phyloP scores from a whole-genome alignment of 805 yeast species.

The Wickerhamomyces chambardii region DNA sequence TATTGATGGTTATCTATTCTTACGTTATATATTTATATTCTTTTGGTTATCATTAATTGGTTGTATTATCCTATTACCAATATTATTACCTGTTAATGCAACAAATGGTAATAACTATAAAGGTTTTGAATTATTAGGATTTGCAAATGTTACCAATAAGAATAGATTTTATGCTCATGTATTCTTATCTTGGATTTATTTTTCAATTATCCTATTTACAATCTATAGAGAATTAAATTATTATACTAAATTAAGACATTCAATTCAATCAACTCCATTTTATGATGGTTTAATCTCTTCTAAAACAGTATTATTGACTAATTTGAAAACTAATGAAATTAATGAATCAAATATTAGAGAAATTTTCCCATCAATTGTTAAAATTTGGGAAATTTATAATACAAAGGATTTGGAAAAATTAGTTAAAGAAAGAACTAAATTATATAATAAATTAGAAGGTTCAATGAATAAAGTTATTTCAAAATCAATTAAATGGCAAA shows the following conservation, averaged over 20 bases:
- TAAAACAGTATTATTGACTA: constrained; percentile 65
- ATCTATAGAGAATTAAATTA: constrained; percentile 69
- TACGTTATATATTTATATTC: constrained; percentile 54
- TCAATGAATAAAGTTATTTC: constrained; percentile 50
- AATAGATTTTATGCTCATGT: constrained; percentile 68
- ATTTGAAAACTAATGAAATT: constrained; percentile 36
- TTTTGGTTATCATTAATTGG: constrained; percentile 42
- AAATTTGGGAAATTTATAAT: constrained; percentile 58
- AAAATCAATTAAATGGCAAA: constrained; percentile 49
- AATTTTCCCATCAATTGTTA: constrained; percentile 56
- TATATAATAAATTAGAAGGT: constrained; percentile 53
- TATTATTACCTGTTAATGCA: constrained; percentile 67
- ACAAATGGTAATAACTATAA: constrained; percentile 45
- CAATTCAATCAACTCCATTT: constrained; percentile 62
- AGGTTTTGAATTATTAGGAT: constrained; percentile 62
- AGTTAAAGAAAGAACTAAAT: constrained; percentile 55
- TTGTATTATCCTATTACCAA: constrained; percentile 52
- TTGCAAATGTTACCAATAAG: constrained; percentile 52
- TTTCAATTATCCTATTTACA: constrained; percentile 54
- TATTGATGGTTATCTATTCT: constrained; percentile 68
- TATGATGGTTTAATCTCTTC: constrained; percentile 64
- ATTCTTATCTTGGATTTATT: constrained; percentile 66
- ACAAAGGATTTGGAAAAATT: constrained; percentile 44
- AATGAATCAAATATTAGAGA: constrained; percentile 41
- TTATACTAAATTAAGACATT: constrained; percentile 66